phyloP scores from a whole-genome alignment of 1,139 yeast genomes.

The Magnusiomyces starmeri region DNA sequence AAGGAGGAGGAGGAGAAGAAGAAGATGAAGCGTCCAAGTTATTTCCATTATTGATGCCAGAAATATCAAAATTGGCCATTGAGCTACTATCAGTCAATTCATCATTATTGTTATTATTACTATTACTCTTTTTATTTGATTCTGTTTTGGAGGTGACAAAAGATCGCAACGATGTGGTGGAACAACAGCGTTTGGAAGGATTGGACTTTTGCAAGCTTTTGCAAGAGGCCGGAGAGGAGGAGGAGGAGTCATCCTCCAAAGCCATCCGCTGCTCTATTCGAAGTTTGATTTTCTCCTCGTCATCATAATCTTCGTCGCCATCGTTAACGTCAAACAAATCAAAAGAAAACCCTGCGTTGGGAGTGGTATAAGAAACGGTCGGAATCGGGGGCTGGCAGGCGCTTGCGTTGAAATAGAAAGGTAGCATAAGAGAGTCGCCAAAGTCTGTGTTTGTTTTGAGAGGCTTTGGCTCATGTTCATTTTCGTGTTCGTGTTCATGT shows the following conservation, averaged over 20 bases:
- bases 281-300: not conserved
- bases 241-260: not conserved
- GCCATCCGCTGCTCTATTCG: not conserved
- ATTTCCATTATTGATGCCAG: too few species aligned
- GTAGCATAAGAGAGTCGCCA: not conserved
- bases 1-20: not conserved
- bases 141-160: not conserved
- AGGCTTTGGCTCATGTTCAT: too few species aligned
- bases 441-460: not conserved
- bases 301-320: not conserved
- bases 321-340: not conserved
- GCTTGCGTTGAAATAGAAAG: not conserved
- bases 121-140: too few species aligned
- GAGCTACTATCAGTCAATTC: too few species aligned
- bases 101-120: too few species aligned
- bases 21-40: not conserved
- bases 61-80: too few species aligned
- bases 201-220: too few species aligned
- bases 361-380: constrained; percentile 18
- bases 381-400: too few species aligned
- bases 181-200: not conserved
- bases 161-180: not conserved
- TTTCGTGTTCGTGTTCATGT: too few species aligned
- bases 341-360: constrained; percentile 8
- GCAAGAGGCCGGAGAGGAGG: too few species aligned